Evolutionary conservation across 2,329 filamentous ascomycete species (phyloP).

Genomic region (Pezicula carpinea): DNA sequence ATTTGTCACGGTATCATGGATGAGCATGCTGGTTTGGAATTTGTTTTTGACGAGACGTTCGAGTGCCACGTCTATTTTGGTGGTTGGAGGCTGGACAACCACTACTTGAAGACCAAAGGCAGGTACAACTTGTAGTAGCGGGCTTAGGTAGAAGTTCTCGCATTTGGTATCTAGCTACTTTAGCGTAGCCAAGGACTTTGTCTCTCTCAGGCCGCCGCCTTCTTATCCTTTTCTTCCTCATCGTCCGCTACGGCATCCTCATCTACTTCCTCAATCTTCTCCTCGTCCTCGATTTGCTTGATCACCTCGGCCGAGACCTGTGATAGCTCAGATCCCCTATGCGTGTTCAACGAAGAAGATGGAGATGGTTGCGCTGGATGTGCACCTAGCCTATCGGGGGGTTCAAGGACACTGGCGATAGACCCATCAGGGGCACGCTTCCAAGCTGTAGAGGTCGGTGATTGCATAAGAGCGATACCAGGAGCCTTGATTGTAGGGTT

Average conservation of each 20-base stretch:
- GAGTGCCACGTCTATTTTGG: no score
- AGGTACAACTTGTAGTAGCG: no score
- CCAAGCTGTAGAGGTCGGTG: slow-evolving; percentile 26
- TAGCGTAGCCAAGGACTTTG: no score
- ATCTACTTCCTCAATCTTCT: slow-evolving; percentile 25
- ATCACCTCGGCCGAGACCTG: slow-evolving; percentile 22
- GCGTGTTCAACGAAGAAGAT: slow-evolving; percentile 13
- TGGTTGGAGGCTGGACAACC: no score
- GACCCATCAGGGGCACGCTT: slow-evolving; percentile 10
- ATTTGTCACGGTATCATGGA: no score
- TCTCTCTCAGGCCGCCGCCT: slow-evolving; percentile 15
- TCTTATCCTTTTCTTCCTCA: slow-evolving; percentile 9
- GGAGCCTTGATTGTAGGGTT: slow-evolving; percentile 8
- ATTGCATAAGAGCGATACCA: slow-evolving; percentile 19
- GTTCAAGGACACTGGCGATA: slow-evolving; percentile 1
- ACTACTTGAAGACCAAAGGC: no score
- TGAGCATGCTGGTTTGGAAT: no score
- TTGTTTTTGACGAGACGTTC: no score
- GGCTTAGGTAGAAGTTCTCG: no score
- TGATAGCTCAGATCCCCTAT: slow-evolving; percentile 19
- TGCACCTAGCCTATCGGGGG: slow-evolving; percentile 7
- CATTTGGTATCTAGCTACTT: no score
- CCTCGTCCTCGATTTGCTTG: slow-evolving; percentile 22
- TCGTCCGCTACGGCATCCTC: slow-evolving; percentile 17
- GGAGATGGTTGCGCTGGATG: slow-evolving; percentile 13